Evolutionary conservation across 139 green algal species (phyloP).

Genomic region (Chlamydomonas asymmetrica): DNA sequence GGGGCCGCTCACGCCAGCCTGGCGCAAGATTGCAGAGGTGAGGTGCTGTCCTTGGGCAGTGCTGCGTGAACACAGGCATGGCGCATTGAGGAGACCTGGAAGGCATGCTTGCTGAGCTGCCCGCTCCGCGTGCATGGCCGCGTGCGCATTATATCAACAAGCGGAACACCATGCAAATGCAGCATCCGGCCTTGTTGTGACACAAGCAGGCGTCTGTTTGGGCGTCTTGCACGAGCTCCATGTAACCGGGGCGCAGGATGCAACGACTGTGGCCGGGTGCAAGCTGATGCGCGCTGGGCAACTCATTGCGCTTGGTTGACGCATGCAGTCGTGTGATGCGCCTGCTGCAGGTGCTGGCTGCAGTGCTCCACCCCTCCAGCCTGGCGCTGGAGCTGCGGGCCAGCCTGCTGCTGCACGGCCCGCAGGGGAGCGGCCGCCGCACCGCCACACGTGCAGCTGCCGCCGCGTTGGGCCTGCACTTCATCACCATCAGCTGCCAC

Average conservation of each 20-base stretch:
- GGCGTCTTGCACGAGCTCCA: too few relatives aligned
- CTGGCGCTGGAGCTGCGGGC: slow-evolving; percentile 41
- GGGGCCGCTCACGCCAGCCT: slow-evolving; percentile 39
- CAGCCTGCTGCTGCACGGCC: slow-evolving; percentile 66
- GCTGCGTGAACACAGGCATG: background rate
- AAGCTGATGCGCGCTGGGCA: too few relatives aligned
- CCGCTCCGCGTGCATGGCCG: background rate
- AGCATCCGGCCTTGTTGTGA: background rate
- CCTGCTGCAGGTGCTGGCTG: slow-evolving; percentile 34
- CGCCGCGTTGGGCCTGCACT: slow-evolving; percentile 71
- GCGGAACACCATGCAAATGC: background rate
- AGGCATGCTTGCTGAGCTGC: background rate
- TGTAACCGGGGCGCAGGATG: too few relatives aligned
- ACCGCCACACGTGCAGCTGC: slow-evolving; percentile 65
- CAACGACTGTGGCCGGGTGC: too few relatives aligned
- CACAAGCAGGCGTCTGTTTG: too few relatives aligned
- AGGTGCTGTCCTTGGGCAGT: background rate
- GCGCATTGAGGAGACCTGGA: background rate
- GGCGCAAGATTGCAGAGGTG: slow-evolving; percentile 39
- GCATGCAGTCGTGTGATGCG: background rate
- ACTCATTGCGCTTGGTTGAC: background rate
- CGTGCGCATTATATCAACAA: background rate
- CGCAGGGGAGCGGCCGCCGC: slow-evolving; percentile 54
- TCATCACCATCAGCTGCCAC: slow-evolving; percentile 55
- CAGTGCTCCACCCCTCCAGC: slow-evolving; percentile 56